Evolutionary conservation across 2,329 filamentous ascomycete genomes (phyloP).

Genomic region (Gyromitra esculenta): DNA sequence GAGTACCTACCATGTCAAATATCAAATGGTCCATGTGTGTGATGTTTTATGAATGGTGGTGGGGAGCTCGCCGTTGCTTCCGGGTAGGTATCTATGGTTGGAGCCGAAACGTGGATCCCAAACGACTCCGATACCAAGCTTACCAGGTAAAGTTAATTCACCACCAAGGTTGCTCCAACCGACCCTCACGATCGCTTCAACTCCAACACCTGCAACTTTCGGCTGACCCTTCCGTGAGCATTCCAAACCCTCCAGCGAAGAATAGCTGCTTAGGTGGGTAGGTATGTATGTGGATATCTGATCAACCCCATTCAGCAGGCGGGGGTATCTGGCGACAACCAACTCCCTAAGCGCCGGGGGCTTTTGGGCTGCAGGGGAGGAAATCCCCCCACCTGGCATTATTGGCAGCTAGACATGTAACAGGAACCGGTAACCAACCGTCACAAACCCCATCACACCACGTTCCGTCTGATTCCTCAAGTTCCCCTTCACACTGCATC

Average conservation of each 20-base stretch:
- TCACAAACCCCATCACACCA: conserved; percentile 40
- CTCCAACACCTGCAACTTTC: background rate
- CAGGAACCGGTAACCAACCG: conserved; percentile 33
- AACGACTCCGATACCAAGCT: conserved; percentile 1
- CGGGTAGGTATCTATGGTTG: background rate
- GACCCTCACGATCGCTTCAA: background rate
- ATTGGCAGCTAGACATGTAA: conserved; percentile 13
- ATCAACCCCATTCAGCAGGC: conserved; percentile 9
- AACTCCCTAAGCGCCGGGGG: conserved; percentile 40
- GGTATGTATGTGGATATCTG: background rate
- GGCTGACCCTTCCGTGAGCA: too few species aligned
- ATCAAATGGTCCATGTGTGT: background rate
- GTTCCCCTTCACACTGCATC: conserved; percentile 18
- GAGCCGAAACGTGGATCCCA: conserved; percentile 9
- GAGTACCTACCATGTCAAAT: conserved; percentile 6
- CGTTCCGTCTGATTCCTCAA: conserved; percentile 31
- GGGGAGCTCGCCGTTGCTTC: background rate
- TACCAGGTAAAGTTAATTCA: background rate
- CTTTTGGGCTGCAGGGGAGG: conserved; percentile 32
- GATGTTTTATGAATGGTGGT: conserved; percentile 16
- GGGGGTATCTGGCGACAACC: conserved; percentile 10
- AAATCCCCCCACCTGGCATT: conserved; percentile 13
- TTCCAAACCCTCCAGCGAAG: background rate
- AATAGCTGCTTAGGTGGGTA: background rate
- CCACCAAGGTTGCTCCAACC: background rate